phyloP scores from a whole-genome alignment of 2,329 filamentous ascomycete species.

The Fusarium torulosum region DNA sequence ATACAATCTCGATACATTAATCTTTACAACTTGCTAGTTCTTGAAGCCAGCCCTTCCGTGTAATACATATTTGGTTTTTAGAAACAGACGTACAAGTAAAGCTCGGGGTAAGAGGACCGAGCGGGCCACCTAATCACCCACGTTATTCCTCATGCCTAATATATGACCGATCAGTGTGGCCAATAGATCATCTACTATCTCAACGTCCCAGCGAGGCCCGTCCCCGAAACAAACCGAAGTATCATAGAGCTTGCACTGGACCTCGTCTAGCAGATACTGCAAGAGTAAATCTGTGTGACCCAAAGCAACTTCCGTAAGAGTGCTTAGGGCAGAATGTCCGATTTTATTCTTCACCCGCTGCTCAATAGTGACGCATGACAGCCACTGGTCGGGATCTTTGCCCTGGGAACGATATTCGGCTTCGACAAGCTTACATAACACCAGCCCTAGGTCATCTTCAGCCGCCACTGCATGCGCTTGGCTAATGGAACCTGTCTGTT shows the following conservation, averaged over 20 bases:
- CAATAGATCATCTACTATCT: neutral
- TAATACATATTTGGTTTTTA: too few relatives aligned
- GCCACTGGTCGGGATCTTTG: slow-evolving; percentile 17
- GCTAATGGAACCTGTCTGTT: neutral
- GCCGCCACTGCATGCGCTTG: neutral
- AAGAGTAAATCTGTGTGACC: accelerated
- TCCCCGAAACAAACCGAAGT: slow-evolving; percentile 16
- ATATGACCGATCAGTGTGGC: neutral
- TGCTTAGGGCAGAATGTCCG: accelerated
- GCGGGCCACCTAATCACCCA: neutral
- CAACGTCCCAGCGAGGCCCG: slow-evolving; percentile 10
- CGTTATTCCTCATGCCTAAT: accelerated
- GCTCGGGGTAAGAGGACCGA: neutral
- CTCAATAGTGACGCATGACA: slow-evolving; percentile 16
- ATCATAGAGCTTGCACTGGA: slow-evolving; percentile 1
- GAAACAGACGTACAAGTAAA: too few relatives aligned
- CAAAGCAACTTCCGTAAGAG: accelerated
- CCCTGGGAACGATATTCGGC: slow-evolving; percentile 8
- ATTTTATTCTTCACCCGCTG: neutral
- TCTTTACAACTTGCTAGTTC: too few relatives aligned
- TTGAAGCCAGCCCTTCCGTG: too few relatives aligned
- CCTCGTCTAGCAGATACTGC: accelerated
- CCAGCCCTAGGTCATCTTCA: slow-evolving; percentile 5
- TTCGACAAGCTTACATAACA: slow-evolving; percentile 12
- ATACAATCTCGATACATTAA: too few relatives aligned